A percentile compares a stretch with the other conserved stretches of the same genome.
Conservation (phyloP, 1,284 basidiomycete species). For the Chiua sp. region DNA sequence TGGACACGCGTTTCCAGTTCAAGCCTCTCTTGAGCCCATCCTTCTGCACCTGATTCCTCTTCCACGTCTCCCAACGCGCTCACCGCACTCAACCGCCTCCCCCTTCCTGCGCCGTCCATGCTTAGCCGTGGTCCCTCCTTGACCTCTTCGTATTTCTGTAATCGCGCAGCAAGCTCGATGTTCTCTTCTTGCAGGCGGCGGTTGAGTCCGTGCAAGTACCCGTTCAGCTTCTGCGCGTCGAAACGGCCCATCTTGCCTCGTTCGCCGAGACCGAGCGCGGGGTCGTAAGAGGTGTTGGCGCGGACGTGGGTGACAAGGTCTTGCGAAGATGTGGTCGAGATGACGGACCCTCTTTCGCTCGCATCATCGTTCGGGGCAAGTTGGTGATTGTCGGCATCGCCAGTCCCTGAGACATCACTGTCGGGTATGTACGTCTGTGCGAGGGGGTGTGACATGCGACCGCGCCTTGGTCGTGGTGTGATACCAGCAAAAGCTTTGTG, state of each 20-base stretch:
- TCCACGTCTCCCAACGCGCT: conserved; percentile 59
- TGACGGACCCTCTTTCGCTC: conserved; percentile 63
- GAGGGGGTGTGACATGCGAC: conserved; percentile 45
- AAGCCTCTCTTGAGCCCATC: conserved; percentile 68
- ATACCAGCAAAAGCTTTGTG: conserved; percentile 61
- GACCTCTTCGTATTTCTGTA: conserved; percentile 50
- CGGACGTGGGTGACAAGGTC: conserved; percentile 81
- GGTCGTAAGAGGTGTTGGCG: conserved; percentile 85
- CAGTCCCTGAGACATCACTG: conserved; percentile 21
- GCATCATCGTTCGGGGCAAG: conserved; percentile 30
- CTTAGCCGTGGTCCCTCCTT: conserved; percentile 29
- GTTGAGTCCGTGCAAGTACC: conserved; percentile 83
- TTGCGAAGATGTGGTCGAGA: conserved; percentile 83
- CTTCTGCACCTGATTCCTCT: conserved; percentile 62
- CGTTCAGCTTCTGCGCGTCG: conserved; percentile 81
- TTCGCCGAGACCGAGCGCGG: conserved; percentile 72
- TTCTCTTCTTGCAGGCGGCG: conserved; percentile 83
- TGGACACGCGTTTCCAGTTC: conserved; percentile 52
- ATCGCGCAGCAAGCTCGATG: conserved; percentile 56
- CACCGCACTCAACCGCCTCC: conserved; percentile 55
- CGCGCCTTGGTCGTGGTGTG: conserved; percentile 59
- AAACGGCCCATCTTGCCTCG: conserved; percentile 71
- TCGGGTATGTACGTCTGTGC: conserved; percentile 39
- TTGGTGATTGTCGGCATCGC: conserved; percentile 12
- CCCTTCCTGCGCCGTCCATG: conserved; percentile 29